Percentiles rank a stretch among this genome's conserved stretches.
These are phyloP conservation scores for Lichina pygmaea DNA, from an alignment of 495 filamentous ascomycete genomes.

Conservation along the genomic window DNA sequence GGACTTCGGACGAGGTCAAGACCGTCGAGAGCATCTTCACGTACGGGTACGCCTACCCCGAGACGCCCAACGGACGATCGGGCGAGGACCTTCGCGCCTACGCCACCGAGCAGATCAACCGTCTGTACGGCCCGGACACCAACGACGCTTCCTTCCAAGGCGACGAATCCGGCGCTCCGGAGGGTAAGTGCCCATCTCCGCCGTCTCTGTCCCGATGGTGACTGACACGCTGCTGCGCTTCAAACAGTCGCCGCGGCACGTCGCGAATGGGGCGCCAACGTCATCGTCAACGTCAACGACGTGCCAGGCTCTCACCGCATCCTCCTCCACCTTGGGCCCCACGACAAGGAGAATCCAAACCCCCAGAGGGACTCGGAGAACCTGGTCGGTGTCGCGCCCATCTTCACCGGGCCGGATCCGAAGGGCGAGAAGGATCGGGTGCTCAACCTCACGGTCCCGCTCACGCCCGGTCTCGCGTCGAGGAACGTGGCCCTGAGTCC, in stretches of 20 bases:
- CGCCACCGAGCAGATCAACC: neutral
- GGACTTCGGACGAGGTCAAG: conserved; percentile 8
- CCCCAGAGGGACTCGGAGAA: conserved; percentile 1
- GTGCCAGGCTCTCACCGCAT: conserved; percentile 4
- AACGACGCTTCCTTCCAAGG: neutral
- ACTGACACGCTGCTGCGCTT: too few relatives aligned
- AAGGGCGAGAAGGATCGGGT: neutral
- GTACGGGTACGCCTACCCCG: conserved; percentile 10
- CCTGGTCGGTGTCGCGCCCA: conserved; percentile 5
- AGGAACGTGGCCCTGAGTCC: conserved; percentile 3
- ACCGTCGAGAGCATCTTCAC: conserved; percentile 5
- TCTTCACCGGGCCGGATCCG: conserved; percentile 1
- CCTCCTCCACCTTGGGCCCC: conserved; percentile 5
- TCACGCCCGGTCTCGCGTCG: conserved; percentile 6
- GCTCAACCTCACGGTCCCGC: conserved; percentile 7
- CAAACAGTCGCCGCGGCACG: conserved; percentile 3
- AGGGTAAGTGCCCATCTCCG: neutral
- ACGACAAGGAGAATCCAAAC: neutral
- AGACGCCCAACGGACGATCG: conserved; percentile 5
- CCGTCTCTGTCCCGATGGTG: too few relatives aligned
- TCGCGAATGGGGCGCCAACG: conserved; percentile 7
- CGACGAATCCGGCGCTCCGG: conserved; percentile 1
- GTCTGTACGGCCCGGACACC: neutral
- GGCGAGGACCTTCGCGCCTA: neutral
- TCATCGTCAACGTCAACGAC: conserved; percentile 7